Percentiles rank a stretch among this genome's conserved stretches.
Evolutionary conservation across 1,284 basidiomycete species (phyloP).

Genomic region (Gomphus bonarii): DNA sequence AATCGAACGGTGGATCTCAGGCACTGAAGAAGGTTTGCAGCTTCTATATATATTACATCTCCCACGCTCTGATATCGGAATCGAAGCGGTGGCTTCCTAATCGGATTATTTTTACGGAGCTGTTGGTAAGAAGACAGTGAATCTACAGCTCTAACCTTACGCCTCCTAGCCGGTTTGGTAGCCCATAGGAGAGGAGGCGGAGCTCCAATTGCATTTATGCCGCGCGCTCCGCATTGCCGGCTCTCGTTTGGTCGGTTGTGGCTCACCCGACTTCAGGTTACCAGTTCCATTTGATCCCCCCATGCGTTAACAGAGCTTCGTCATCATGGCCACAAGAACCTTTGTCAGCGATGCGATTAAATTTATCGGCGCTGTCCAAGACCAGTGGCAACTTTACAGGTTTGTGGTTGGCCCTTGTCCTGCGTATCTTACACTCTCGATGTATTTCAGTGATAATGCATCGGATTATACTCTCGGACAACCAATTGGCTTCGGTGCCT

Average conservation of each 20-base stretch:
- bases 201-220: too few relatives aligned
- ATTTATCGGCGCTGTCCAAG: slow-evolving; percentile 70
- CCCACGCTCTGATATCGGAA: not conserved
- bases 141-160: too few relatives aligned
- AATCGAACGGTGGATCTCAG: too few relatives aligned
- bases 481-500: slow-evolving; percentile 79
- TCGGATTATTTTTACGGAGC: not conserved
- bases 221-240: too few relatives aligned
- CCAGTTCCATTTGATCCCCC: too few relatives aligned
- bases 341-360: not conserved
- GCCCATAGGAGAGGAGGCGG: too few relatives aligned
- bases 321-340: not conserved
- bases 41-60: not conserved
- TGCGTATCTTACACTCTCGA: slow-evolving; percentile 7
- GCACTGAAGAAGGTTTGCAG: too few relatives aligned
- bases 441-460: slow-evolving; percentile 43
- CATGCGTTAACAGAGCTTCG: not conserved
- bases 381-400: slow-evolving; percentile 81
- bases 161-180: too few relatives aligned
- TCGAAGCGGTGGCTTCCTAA: not conserved
- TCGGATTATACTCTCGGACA: slow-evolving; percentile 64
- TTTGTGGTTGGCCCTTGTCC: slow-evolving; percentile 21
- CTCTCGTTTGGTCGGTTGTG: too few relatives aligned
- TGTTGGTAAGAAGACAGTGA: not conserved
- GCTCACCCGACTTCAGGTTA: too few relatives aligned